Evolutionary conservation across 495 filamentous ascomycete species (phyloP).

Genomic region (Aspergillus hancockii): DNA sequence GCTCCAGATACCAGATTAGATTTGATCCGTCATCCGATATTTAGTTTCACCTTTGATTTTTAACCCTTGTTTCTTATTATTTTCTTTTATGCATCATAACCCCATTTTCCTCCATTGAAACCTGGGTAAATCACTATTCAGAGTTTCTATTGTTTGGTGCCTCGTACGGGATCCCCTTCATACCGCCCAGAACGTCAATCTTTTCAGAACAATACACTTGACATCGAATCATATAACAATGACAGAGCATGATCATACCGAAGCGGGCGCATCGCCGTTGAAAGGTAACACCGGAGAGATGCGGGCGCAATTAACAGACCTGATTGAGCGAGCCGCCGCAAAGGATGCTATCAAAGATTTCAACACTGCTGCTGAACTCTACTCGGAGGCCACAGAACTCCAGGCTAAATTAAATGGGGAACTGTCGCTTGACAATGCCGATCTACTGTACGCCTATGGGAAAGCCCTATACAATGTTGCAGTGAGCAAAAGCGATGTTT

Average conservation of each 20-base stretch:
- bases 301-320: constrained; percentile 37
- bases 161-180: no score
- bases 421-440: constrained; percentile 83
- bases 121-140: no score
- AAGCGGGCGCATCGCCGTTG: constrained; percentile 7
- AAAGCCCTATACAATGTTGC: constrained; percentile 90
- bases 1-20: no score
- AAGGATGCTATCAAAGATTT: constrained; percentile 87
- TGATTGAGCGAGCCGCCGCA: constrained; percentile 60
- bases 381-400: constrained; percentile 82
- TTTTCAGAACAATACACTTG: not conserved
- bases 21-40: no score
- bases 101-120: no score
- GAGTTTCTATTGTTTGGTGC: not conserved
- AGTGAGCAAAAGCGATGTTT: constrained; percentile 89
- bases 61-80: no score
- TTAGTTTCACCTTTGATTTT: no score
- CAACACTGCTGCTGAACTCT: constrained; percentile 78
- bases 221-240: constrained; percentile 10
- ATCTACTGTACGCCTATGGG: constrained; percentile 90
- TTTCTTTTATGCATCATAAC: no score
- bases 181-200: not conserved
- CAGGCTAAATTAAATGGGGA: constrained; percentile 93
- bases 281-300: constrained; percentile 18
- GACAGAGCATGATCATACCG: constrained; percentile 21